A percentile compares a stretch with the other conserved stretches of the same genome.
These are phyloP conservation scores for Neofusicoccum parvum DNA, from an alignment of 2,329 filamentous ascomycete genomes.

Conservation along the genomic window DNA sequence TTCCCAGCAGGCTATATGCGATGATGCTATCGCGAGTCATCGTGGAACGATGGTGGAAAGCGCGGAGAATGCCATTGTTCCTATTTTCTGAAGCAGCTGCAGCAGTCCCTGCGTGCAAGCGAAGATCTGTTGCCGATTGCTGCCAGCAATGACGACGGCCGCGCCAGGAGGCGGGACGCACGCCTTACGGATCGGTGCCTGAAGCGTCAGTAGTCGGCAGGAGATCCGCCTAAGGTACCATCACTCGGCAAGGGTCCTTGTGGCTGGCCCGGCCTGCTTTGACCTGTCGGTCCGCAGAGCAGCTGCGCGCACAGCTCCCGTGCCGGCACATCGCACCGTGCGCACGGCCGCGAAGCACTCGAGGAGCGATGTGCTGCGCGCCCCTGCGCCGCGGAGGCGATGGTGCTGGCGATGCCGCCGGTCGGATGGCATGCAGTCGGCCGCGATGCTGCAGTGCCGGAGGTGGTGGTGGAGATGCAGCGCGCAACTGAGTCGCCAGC, in stretches of 20 bases:
- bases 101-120: not conserved
- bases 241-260: not conserved
- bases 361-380: no score
- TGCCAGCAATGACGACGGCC: not conserved
- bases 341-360: no score
- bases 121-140: not conserved
- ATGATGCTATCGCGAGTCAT: not conserved
- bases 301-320: no score
- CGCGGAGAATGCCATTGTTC: conserved; percentile 7
- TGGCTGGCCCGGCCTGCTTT: not conserved
- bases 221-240: not conserved
- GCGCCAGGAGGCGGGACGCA: not conserved
- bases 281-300: no score
- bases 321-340: no score
- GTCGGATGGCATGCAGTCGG: not conserved
- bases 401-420: no score
- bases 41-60: not conserved
- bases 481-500: not conserved
- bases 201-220: not conserved
- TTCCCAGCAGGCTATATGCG: not conserved
- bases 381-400: no score
- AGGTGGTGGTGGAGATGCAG: not conserved
- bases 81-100: conserved; percentile 5
- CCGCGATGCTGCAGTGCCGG: not conserved
- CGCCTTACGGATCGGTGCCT: not conserved